Base-by-base conservation (phyloP, 164 flowering plant species). In the Aristolochia fimbriata region DNA sequence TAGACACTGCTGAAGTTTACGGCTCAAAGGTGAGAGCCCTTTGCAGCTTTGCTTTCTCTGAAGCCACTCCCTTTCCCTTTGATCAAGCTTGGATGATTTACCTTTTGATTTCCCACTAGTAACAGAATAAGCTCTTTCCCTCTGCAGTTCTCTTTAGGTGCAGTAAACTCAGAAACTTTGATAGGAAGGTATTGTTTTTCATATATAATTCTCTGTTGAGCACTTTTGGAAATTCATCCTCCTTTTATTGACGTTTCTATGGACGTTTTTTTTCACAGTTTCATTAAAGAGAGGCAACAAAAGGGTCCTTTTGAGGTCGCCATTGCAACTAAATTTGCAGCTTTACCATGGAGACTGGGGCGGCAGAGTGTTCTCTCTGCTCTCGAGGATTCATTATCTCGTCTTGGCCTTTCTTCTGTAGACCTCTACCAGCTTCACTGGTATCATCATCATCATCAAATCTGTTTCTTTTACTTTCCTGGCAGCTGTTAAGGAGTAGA, bases 391-490 rank as follows among this genome's bases (percentile, higher is more conserved):
- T 93, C 99, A 27, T 74, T 90, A 12, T 25, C 59, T 49, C 94
- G 97, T 41, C 94, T 93, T 47, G 87, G 73, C 47, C 83, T 93
- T 65, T 71, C 92, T 49, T 81, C 88, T 1, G 97, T 93, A 17
- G 97, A 90, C 0, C 87, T 93, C 48, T 93, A 93, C 77, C 99
- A 93, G 66, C 94, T 93, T 16, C 99, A 93, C 58, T 90, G 99
- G 99, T 93, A 15, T 55, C 19, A 45, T 64, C 55, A 60, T 15
- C 50, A 48, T n/a, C n/a, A n/a, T n/a, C n/a, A n/a, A n/a, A 61
- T 15, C 47, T 56, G 17, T 3, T 37, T 37, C 10, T 6, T 37
- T 10, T 37, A 37, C 43, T 37, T 37, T 6, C 1, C 12, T 37
- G 43, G 43, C 43, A 37, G 4, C 12, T 37, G 43, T 37, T 37